These are phyloP conservation scores for Rhynchospora pubera DNA, from an alignment of 176 grass and related monocot species.

Conservation along the genomic window DNA sequence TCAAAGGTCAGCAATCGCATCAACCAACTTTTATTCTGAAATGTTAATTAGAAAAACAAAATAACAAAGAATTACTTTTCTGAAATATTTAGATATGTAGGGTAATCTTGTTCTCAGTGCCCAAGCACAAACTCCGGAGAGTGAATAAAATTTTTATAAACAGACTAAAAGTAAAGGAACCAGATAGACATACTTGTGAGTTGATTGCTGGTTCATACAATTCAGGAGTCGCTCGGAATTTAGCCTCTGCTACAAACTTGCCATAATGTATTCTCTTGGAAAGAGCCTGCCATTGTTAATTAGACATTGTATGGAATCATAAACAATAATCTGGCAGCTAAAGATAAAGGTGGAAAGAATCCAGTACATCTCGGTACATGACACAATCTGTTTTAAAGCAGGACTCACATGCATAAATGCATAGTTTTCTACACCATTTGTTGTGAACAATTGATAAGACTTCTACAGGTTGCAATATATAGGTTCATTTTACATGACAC, in stretches of 20 bases:
- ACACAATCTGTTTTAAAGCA: neutral
- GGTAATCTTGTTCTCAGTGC: neutral
- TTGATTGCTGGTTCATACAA: slow-evolving; percentile 60
- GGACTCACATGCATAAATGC: neutral
- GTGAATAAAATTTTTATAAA: neutral
- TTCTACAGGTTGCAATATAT: neutral
- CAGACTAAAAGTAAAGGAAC: neutral
- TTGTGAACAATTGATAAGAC: neutral
- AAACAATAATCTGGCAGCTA: neutral
- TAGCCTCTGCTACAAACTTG: slow-evolving; percentile 93
- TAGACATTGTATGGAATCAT: neutral
- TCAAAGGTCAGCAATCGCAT: slow-evolving; percentile 72
- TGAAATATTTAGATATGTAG: neutral
- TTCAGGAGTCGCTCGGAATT: slow-evolving; percentile 60
- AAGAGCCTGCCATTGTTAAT: slow-evolving; percentile 45
- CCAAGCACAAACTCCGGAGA: neutral
- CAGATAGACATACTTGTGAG: slow-evolving; percentile 32
- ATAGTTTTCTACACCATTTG: neutral
- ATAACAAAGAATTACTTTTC: neutral
- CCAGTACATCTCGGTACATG: no score
- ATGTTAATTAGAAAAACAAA: neutral
- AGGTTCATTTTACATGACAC: neutral
- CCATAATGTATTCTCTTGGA: slow-evolving; percentile 99
- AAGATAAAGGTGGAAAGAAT: neutral
- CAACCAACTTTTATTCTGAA: slow-evolving; percentile 48